Conservation (phyloP, 2,329 filamentous ascomycete species). For the Pseudonectria buxi region DNA sequence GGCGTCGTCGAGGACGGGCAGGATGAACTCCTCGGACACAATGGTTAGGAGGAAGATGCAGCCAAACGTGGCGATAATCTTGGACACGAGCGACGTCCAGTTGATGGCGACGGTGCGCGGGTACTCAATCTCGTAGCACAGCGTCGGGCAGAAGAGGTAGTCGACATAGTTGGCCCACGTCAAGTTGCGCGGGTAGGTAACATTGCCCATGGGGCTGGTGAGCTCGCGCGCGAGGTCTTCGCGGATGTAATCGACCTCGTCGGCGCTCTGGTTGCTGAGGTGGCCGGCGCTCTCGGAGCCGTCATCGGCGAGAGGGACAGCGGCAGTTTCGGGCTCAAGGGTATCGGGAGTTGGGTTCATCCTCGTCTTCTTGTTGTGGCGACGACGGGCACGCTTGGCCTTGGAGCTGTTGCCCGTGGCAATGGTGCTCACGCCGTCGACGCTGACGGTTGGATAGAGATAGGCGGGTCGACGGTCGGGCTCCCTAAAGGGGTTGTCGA, state of each 20-base stretch:
- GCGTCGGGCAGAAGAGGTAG: constrained; percentile 84
- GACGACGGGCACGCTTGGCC: constrained; percentile 18
- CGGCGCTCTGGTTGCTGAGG: constrained; percentile 24
- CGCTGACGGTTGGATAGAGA: constrained; percentile 60
- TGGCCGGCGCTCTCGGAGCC: constrained; percentile 12
- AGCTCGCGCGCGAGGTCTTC: constrained; percentile 86
- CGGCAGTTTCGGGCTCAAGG: constrained; percentile 41
- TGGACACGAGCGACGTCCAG: constrained; percentile 76
- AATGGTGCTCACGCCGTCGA: constrained; percentile 31
- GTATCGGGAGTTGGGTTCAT: constrained; percentile 1
- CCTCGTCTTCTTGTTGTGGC: constrained; percentile 13
- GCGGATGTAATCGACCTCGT: constrained; percentile 62
- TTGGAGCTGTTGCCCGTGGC: constrained; percentile 7
- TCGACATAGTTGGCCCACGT: constrained; percentile 77
- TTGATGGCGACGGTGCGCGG: constrained; percentile 69
- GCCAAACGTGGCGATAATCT: constrained; percentile 84
- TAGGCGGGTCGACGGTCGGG: constrained; percentile 62
- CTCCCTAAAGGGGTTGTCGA: constrained; percentile 64
- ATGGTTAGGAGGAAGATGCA: constrained; percentile 93
- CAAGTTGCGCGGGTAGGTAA: constrained; percentile 86
- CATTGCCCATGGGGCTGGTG: constrained; percentile 80
- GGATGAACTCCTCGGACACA: constrained; percentile 89
- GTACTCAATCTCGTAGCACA: constrained; percentile 97
- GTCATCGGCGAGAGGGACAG: constrained; percentile 16
- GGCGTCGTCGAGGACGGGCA: constrained; percentile 78